Evolutionary conservation across 169 alveolate genomes (phyloP).

Genomic region (Cryptosporidium felis): DNA sequence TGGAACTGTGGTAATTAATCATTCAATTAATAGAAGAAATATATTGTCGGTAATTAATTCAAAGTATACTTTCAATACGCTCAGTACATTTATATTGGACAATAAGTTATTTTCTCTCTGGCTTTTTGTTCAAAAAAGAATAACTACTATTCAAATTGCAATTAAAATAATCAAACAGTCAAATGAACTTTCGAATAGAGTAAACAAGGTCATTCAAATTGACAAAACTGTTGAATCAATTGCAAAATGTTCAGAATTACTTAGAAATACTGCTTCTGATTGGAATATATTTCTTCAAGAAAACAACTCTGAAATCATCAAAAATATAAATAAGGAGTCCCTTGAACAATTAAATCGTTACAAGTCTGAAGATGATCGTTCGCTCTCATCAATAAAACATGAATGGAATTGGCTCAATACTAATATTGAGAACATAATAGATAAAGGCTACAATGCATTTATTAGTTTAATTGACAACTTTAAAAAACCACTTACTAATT

Average conservation of each 20-base stretch:
- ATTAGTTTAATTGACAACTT: not conserved
- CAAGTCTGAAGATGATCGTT: not conserved
- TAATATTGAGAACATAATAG: slow-evolving; percentile 1
- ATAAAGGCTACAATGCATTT: not conserved
- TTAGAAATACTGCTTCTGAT: slow-evolving; percentile 52
- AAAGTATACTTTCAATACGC: not conserved
- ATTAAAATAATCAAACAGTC: not conserved
- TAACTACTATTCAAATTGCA: slow-evolving; percentile 17
- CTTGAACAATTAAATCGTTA: slow-evolving; percentile 4
- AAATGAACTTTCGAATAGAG: not conserved
- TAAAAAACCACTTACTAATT: slow-evolving; percentile 25
- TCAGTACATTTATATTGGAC: slow-evolving; percentile 4
- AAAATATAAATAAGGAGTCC: not conserved
- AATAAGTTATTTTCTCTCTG: slow-evolving; percentile 45
- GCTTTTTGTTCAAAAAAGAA: slow-evolving; percentile 36
- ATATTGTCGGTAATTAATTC: slow-evolving; percentile 2
- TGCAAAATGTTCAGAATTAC: slow-evolving; percentile 36
- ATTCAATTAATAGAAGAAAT: slow-evolving; percentile 33
- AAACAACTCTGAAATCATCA: slow-evolving; percentile 10
- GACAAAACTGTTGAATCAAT: not conserved
- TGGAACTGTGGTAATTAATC: not conserved
- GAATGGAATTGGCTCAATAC: slow-evolving; percentile 50
- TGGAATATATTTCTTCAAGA: slow-evolving; percentile 30
- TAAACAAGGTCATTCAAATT: not conserved
- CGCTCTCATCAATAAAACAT: not conserved